These are phyloP conservation scores for Candida easanensis DNA, from an alignment of 805 yeast species.

Conservation along the genomic window DNA sequence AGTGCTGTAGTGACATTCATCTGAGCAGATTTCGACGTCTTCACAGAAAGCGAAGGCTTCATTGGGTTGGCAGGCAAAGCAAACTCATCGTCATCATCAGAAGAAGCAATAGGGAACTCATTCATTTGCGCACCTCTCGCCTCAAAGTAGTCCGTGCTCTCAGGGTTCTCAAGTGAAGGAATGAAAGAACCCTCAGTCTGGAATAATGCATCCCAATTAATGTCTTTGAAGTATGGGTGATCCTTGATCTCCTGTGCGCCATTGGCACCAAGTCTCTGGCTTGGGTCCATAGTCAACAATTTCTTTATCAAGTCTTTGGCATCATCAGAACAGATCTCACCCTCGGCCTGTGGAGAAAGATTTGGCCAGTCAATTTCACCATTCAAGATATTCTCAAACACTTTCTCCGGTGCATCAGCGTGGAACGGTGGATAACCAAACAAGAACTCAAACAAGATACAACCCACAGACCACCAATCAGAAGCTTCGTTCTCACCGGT, in stretches of 20 bases:
- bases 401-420: conserved; percentile 72
- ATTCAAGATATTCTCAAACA: conserved; percentile 75
- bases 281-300: conserved; percentile 63
- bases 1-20: conserved; percentile 17
- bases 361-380: conserved; percentile 86
- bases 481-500: conserved; percentile 73
- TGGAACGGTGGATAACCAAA: conserved; percentile 96
- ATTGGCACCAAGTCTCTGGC: conserved; percentile 66
- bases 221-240: conserved; percentile 73
- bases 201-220: conserved; percentile 74
- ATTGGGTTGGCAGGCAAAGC: neutral
- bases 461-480: conserved; percentile 99
- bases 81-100: conserved; percentile 27
- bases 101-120: conserved; percentile 49
- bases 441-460: conserved; percentile 86
- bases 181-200: conserved; percentile 76
- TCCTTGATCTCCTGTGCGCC: conserved; percentile 76
- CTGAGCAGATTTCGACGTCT: conserved; percentile 5
- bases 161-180: conserved; percentile 77
- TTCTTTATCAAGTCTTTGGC: conserved; percentile 73
- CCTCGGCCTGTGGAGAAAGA: conserved; percentile 50
- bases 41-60: conserved; percentile 3
- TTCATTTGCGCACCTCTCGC: conserved; percentile 78
- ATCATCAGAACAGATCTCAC: conserved; percentile 51
- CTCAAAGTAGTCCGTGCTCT: conserved; percentile 89